These are phyloP conservation scores for Lablab purpureus DNA, from an alignment of 306 rosid genomes.

Conservation along the genomic window DNA sequence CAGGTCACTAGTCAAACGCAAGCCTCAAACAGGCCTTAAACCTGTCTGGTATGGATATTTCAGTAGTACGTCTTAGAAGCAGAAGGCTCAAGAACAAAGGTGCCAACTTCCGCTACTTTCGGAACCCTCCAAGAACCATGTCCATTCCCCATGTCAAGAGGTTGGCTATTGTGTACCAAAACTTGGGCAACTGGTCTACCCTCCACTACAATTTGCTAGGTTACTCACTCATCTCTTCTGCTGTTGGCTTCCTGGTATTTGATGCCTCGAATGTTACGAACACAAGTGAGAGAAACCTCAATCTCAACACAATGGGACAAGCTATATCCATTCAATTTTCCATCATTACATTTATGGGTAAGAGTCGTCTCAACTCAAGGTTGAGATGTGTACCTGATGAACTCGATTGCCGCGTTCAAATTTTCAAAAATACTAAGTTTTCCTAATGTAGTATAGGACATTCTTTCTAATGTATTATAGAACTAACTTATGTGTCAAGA, in stretches of 20 bases:
- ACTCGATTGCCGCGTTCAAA: too few species aligned
- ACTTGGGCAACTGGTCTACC: constrained; percentile 81
- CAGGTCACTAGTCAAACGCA: constrained; percentile 54
- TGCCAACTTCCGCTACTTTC: constrained; percentile 70
- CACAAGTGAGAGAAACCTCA: constrained; percentile 54
- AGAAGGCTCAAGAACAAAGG: constrained; percentile 76
- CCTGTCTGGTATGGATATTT: constrained; percentile 76
- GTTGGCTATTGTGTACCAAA: constrained; percentile 72
- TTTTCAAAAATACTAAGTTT: too few species aligned
- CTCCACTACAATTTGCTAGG: constrained; percentile 64
- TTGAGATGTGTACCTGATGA: constrained; percentile 69
- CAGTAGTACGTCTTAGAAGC: constrained; percentile 73
- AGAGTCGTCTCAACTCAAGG: constrained; percentile 45
- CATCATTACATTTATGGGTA: constrained; percentile 32
- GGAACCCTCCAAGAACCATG: constrained; percentile 74
- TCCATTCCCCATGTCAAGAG: constrained; percentile 80
- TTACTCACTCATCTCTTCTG: constrained; percentile 69
- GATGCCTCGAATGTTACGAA: constrained; percentile 73
- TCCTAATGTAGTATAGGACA: too few species aligned
- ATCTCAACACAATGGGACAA: constrained; percentile 63
- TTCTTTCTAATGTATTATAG: too few species aligned
- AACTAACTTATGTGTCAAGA: too few species aligned
- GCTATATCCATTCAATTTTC: constrained; percentile 68
- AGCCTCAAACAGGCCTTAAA: constrained; percentile 76
- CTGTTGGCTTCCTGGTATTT: constrained; percentile 80